Conservation (phyloP, 1,139 yeast species). For the Saccharomyces pastorianus region DNA sequence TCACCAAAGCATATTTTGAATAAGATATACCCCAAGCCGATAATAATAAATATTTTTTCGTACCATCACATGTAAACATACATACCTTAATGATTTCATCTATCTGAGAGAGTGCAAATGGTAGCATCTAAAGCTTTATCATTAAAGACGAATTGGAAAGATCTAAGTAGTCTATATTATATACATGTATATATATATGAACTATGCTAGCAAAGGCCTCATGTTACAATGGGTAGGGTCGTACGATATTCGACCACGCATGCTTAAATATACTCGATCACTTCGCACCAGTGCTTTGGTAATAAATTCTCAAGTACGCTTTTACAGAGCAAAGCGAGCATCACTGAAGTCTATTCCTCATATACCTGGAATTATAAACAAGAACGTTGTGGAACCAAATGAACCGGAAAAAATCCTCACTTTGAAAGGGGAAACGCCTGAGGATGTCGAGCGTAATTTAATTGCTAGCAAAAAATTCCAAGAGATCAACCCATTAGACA, state of each 20-base stretch:
- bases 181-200: too few relatives aligned
- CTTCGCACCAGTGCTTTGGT: neutral
- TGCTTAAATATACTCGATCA: neutral
- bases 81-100: too few relatives aligned
- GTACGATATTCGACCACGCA: neutral
- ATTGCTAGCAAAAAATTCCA: conserved; percentile 7
- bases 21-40: too few relatives aligned
- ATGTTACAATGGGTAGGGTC: neutral
- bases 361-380: neutral
- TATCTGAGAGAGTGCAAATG: too few relatives aligned
- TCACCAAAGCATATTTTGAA: too few relatives aligned
- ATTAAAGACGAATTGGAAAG: neutral
- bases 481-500: conserved; percentile 9
- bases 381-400: neutral
- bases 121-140: too few relatives aligned
- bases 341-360: neutral
- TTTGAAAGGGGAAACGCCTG: neutral
- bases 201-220: neutral
- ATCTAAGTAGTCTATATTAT: neutral
- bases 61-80: too few relatives aligned
- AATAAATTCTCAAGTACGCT: neutral
- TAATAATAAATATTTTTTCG: too few relatives aligned
- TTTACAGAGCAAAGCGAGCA: neutral
- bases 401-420: neutral
- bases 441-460: conserved; percentile 1